Evolutionary conservation across 306 rosid species (phyloP), one percentile per base, ranked within the genome.

Genomic region (Begonia loranthoides): DNA sequence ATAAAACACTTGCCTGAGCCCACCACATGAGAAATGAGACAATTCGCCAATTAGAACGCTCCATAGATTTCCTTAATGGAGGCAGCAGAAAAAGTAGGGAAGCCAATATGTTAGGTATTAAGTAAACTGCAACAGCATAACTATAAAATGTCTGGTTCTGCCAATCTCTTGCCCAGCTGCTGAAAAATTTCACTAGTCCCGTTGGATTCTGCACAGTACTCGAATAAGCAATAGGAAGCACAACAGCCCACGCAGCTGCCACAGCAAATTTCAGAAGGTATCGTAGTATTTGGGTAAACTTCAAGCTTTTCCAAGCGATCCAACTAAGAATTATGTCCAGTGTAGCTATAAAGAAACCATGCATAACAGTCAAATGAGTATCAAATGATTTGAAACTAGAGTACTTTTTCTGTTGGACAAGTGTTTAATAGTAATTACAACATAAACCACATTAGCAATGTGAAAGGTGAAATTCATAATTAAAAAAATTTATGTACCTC

Each of bases 301-400:
- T 86, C 90, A 92, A 83, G 79, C 83, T 86, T 82, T 59, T 73
- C 94, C 87, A 83, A 45, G 96, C 95, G 71, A 68, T 69, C 74
- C 69, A 86, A 73, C 85, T 64, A 39, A 92, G 84, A 67, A 86
- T 61, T 54, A 86, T 92, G 68, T 92, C 99, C 52, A 92, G 66
- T 51, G 82, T 58, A 9, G 72, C 99, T 92, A 94, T 76, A 78
- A 36, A 62, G 49, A 67, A 69, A 50, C 59, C 52, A 63, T 41
- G 49, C 46, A 75, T 41, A 58, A 49, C 19, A 48, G 9, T 16
- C 16, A 2, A 15, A 48, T 13, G 16, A 16, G 16, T 48, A 13
- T 48, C 19, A 48, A 48, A 14, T 48, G 51, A 13, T 3, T 13
- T 48, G 16, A 16, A 15, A 48, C 14, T 3, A 48, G 9, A 5